A percentile compares a stretch with the other conserved stretches of the same genome.
phyloP scores from a whole-genome alignment of 495 filamentous ascomycete genomes.

The Oidiodendron maius region DNA sequence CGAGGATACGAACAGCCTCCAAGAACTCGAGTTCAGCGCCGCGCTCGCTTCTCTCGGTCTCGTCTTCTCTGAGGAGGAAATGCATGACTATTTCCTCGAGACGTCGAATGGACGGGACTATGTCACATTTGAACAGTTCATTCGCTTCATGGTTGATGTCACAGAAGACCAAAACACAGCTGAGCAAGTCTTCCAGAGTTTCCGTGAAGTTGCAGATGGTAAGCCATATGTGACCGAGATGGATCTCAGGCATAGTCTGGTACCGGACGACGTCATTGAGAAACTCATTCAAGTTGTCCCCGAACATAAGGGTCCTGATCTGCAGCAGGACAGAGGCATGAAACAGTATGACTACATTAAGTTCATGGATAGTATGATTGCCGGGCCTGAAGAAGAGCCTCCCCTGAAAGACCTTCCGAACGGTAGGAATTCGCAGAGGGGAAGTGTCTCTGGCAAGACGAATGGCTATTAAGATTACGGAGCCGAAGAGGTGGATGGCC shows the following conservation, averaged over 20 bases:
- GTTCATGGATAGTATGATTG: slow-evolving; percentile 80
- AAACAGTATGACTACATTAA: slow-evolving; percentile 86
- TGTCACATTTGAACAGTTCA: slow-evolving; percentile 98
- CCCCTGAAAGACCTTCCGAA: slow-evolving; percentile 19
- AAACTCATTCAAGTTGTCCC: slow-evolving; percentile 86
- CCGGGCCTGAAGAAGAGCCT: slow-evolving; percentile 10
- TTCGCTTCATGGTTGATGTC: slow-evolving; percentile 97
- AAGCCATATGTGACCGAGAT: slow-evolving; percentile 98
- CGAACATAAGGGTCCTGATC: slow-evolving; percentile 67
- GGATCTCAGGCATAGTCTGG: slow-evolving; percentile 87
- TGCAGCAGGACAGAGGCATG: slow-evolving; percentile 68
- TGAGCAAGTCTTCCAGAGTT: slow-evolving; percentile 95
- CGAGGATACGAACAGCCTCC: slow-evolving; percentile 84
- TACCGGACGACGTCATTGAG: slow-evolving; percentile 93
- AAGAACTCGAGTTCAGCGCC: slow-evolving; percentile 91
- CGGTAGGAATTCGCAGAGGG: slow-evolving; percentile 15
- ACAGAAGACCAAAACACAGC: slow-evolving; percentile 98
- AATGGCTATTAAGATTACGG: too few relatives aligned
- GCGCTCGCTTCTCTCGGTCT: slow-evolving; percentile 88
- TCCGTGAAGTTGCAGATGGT: slow-evolving; percentile 94
- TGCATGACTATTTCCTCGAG: slow-evolving; percentile 83
- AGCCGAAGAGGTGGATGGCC: too few relatives aligned
- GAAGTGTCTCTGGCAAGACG: too few relatives aligned
- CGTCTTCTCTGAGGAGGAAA: slow-evolving; percentile 92
- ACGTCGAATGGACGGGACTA: slow-evolving; percentile 67